A percentile compares a stretch with the other conserved stretches of the same genome.
Conservation (phyloP, 257 asterid genomes). For the Fraxinus excelsior region DNA sequence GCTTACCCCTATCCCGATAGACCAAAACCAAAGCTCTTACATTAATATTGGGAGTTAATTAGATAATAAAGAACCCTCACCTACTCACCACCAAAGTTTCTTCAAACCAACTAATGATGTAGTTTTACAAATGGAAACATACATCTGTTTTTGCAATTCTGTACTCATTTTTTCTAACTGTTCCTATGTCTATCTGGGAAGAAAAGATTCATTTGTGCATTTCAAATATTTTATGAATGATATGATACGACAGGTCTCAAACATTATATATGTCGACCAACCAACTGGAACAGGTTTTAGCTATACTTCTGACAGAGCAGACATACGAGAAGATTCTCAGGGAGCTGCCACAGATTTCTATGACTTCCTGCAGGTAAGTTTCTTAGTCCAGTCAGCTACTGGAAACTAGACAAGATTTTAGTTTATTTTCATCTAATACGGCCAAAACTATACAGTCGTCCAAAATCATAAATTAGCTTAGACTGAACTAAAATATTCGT, state of each 20-base stretch:
- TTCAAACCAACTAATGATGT: neutral
- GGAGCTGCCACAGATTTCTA: conserved; percentile 36
- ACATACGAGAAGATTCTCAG: conserved; percentile 24
- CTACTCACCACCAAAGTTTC: neutral
- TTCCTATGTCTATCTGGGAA: neutral
- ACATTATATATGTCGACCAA: conserved; percentile 50
- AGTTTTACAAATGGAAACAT: neutral
- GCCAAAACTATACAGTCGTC: no score
- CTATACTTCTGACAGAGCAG: conserved; percentile 27
- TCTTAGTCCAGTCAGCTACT: neutral
- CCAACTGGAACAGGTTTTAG: conserved; percentile 58
- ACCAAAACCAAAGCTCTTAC: no score
- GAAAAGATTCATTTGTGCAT: neutral
- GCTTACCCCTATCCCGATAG: no score
- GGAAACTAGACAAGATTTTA: neutral
- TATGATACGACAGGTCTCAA: conserved; percentile 35
- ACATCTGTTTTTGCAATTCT: neutral
- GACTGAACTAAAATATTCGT: neutral
- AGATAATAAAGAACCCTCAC: neutral
- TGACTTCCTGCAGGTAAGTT: conserved; percentile 47
- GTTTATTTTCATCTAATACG: neutral
- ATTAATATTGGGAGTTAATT: neutral
- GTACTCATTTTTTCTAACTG: neutral
- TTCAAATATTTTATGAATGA: conserved; percentile 9
- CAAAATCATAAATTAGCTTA: no score